Conservation (phyloP, 106 monocot species). For the Dioscorea dumetorum region DNA sequence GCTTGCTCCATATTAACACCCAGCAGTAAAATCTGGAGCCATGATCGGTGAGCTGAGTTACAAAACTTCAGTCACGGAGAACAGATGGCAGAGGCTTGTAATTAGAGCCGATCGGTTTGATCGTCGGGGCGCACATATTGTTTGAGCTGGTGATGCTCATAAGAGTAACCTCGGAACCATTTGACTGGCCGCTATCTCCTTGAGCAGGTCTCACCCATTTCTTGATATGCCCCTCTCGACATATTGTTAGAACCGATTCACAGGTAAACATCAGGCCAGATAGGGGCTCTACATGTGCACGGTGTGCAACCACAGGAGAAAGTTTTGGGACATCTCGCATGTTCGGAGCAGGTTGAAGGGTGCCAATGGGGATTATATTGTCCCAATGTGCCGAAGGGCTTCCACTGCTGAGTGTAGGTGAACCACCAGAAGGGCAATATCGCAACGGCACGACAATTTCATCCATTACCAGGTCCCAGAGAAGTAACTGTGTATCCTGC, state of each 20-base stretch:
- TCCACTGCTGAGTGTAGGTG: conserved; percentile 78
- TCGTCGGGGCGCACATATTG: conserved; percentile 29
- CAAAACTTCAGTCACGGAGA: conserved; percentile 9
- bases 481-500: conserved; percentile 84
- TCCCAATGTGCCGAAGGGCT: conserved; percentile 79
- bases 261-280: conserved; percentile 74
- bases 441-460: conserved; percentile 81
- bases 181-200: conserved; percentile 26
- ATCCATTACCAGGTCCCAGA: conserved; percentile 89
- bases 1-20: neutral
- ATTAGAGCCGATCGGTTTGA: conserved; percentile 24
- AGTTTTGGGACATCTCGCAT: conserved; percentile 85
- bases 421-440: conserved; percentile 58
- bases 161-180: conserved; percentile 22
- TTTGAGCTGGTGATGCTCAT: conserved; percentile 21
- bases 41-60: neutral
- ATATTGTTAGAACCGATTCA: conserved; percentile 68
- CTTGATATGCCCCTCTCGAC: conserved; percentile 77
- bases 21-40: too few species aligned
- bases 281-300: conserved; percentile 74
- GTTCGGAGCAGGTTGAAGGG: conserved; percentile 83
- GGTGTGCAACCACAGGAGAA: conserved; percentile 78
- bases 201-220: conserved; percentile 71
- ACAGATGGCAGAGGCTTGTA: conserved; percentile 50
- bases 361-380: conserved; percentile 43